phyloP scores from a whole-genome alignment of 2,329 filamentous ascomycete species.

The Pseudogymnoascus sp. region DNA sequence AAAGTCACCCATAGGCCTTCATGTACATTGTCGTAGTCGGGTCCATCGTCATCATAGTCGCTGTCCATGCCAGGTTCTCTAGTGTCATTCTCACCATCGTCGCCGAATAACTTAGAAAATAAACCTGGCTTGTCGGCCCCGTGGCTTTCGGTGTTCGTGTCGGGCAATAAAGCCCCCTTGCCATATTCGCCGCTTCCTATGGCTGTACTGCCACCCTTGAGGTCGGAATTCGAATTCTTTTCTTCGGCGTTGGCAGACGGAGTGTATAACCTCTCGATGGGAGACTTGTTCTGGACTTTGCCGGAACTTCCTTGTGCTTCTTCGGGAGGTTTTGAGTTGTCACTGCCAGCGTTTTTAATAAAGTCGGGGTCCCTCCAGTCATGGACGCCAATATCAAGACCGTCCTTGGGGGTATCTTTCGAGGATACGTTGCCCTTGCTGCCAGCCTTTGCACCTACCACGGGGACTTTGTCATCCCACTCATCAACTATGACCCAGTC shows the following conservation, averaged over 20 bases:
- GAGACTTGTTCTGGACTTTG: conserved; percentile 16
- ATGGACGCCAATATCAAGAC: conserved; percentile 74
- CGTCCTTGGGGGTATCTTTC: conserved; percentile 38
- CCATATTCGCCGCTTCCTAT: conserved; percentile 65
- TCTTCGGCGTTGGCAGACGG: conserved; percentile 21
- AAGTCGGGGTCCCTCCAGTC: conserved; percentile 79
- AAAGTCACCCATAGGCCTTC: conserved; percentile 95
- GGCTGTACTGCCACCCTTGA: conserved; percentile 59
- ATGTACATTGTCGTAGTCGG: conserved; percentile 37
- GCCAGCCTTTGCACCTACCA: not conserved
- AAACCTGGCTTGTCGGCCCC: conserved; percentile 28
- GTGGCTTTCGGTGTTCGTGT: conserved; percentile 28
- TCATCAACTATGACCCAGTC: conserved; percentile 66
- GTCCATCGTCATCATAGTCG: conserved; percentile 10
- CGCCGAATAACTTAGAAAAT: conserved; percentile 43
- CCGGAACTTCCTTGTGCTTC: conserved; percentile 14
- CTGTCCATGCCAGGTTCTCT: conserved; percentile 9
- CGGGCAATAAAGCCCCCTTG: conserved; percentile 13
- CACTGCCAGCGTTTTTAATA: conserved; percentile 30
- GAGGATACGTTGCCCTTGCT: conserved; percentile 17
- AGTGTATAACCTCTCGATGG: conserved; percentile 8
- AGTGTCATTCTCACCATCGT: conserved; percentile 31
- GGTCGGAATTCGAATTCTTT: conserved; percentile 28
- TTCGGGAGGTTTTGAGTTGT: conserved; percentile 25
- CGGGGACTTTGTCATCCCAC: conserved; percentile 38